Evolutionary conservation across 2,329 filamentous ascomycete genomes (phyloP).

Genomic region (Exserohilum turcica): DNA sequence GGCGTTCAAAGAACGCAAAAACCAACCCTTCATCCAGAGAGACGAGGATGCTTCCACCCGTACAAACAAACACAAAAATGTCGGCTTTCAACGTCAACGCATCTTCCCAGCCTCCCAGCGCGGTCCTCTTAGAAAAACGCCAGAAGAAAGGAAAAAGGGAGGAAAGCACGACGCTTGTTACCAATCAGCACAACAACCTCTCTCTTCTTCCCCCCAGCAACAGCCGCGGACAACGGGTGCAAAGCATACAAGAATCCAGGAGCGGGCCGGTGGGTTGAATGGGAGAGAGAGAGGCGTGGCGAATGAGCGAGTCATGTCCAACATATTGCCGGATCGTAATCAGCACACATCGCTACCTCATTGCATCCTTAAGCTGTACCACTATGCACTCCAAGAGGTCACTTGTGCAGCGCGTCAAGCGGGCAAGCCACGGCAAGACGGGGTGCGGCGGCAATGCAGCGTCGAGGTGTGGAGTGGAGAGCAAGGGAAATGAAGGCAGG

Average conservation of each 20-base stretch:
- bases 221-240: constrained; percentile 41
- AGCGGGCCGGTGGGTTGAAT: constrained; percentile 39
- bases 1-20: constrained; percentile 39
- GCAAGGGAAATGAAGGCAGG: constrained; percentile 41
- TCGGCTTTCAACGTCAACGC: constrained; percentile 44
- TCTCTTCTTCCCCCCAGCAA: constrained; percentile 36
- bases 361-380: constrained; percentile 35
- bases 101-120: constrained; percentile 8
- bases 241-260: constrained; percentile 40
- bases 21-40: constrained; percentile 48
- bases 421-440: constrained; percentile 48
- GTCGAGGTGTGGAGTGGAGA: constrained; percentile 23
- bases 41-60: constrained; percentile 47
- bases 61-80: constrained; percentile 44
- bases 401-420: constrained; percentile 25
- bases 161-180: constrained; percentile 51
- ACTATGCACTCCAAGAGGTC: constrained; percentile 17
- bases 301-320: constrained; percentile 52
- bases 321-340: constrained; percentile 50
- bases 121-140: constrained; percentile 26
- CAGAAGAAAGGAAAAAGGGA: constrained; percentile 30
- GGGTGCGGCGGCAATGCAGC: constrained; percentile 29
- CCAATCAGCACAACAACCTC: constrained; percentile 45
- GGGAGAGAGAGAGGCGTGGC: constrained; percentile 34
- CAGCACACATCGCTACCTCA: constrained; percentile 31